phyloP scores from a whole-genome alignment of 2,329 filamentous ascomycete genomes.

The Beauveria scarabaeidicola region DNA sequence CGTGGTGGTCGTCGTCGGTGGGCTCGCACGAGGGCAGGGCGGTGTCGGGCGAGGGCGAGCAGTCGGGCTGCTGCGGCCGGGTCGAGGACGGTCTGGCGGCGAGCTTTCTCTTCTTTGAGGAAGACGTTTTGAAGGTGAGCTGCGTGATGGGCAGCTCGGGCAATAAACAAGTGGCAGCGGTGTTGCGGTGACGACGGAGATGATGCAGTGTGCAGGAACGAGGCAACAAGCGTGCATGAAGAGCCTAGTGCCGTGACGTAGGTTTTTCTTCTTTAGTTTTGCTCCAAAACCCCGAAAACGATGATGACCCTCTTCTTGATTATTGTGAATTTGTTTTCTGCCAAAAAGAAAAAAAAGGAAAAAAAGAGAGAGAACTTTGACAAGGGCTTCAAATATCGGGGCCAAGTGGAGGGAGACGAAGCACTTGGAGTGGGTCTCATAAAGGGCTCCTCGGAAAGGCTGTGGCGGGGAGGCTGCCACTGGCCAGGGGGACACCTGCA shows the following conservation, averaged over 20 bases:
- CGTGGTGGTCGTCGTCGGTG: conserved; percentile 34
- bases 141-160: conserved; percentile 50
- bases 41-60: conserved; percentile 30
- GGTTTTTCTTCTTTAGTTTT: neutral
- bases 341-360: neutral
- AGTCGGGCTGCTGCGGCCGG: conserved; percentile 27
- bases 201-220: conserved; percentile 14
- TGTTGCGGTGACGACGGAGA: conserved; percentile 7
- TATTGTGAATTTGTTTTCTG: neutral
- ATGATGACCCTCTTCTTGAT: conserved; percentile 5
- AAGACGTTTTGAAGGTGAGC: conserved; percentile 64
- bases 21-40: conserved; percentile 46
- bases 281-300: neutral
- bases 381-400: conserved; percentile 11
- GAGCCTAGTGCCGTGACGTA: neutral
- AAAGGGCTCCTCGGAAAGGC: neutral
- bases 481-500: neutral
- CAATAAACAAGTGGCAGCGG: conserved; percentile 7
- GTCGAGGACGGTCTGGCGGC: conserved; percentile 38
- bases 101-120: conserved; percentile 65
- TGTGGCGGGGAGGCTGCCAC: neutral
- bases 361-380: conserved; percentile 6
- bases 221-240: conserved; percentile 8
- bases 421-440: neutral
- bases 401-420: conserved; percentile 6